These are phyloP conservation scores for Umbelopsis sp. DNA, from an alignment of 192 early-diverging fungal species.

Conservation along the genomic window DNA sequence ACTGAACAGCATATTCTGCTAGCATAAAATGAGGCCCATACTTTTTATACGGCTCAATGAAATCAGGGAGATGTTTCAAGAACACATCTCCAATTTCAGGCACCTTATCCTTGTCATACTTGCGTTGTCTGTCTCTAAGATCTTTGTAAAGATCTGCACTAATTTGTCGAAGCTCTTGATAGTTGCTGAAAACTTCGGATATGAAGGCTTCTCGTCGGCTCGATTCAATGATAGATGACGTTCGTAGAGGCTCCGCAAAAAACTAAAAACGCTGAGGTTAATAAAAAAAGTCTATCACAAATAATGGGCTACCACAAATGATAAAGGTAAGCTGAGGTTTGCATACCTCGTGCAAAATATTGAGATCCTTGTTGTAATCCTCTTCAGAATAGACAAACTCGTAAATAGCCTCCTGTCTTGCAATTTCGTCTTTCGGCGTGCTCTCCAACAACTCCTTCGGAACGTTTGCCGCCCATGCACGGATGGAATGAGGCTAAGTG, in stretches of 20 bases:
- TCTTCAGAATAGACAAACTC: conserved; percentile 91
- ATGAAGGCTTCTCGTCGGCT: conserved; percentile 71
- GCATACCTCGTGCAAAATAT: conserved; percentile 77
- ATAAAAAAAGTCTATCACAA: background rate
- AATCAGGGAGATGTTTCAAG: conserved; percentile 66
- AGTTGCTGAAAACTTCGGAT: conserved; percentile 75
- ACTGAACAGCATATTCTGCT: conserved; percentile 78
- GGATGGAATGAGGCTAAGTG: conserved; percentile 19
- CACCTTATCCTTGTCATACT: conserved; percentile 60
- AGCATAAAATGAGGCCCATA: conserved; percentile 85
- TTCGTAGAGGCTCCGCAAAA: conserved; percentile 10
- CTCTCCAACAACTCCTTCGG: conserved; percentile 71
- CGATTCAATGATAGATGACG: conserved; percentile 23
- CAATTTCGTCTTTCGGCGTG: conserved; percentile 71
- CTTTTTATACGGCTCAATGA: conserved; percentile 72
- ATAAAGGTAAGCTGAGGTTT: background rate
- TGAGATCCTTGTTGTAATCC: conserved; percentile 89
- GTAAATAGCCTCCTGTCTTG: conserved; percentile 94
- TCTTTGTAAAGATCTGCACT: conserved; percentile 65
- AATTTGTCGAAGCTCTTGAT: conserved; percentile 32
- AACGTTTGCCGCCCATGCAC: conserved; percentile 77
- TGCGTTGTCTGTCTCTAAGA: conserved; percentile 55
- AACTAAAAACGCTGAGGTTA: conserved; percentile 11
- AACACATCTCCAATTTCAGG: conserved; percentile 86
- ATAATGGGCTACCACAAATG: background rate